phyloP scores from a whole-genome alignment of 2,329 filamentous ascomycete species.

The Diaporthe sp. region DNA sequence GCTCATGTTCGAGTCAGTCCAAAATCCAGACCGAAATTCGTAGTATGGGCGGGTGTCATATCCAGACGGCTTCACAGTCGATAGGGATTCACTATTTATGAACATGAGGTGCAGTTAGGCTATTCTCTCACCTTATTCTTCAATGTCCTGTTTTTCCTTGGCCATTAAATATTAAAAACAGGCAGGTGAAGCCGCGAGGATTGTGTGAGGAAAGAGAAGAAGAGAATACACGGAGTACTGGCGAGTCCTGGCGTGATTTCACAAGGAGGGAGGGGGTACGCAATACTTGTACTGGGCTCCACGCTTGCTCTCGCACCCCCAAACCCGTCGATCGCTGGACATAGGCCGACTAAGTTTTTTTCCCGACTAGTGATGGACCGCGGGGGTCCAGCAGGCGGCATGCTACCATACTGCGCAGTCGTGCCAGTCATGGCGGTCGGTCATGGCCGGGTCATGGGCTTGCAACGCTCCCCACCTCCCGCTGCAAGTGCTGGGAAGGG shows the following conservation, averaged over 20 bases:
- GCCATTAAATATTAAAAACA: neutral
- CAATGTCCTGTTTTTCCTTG: neutral
- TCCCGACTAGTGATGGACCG: constrained; percentile 2
- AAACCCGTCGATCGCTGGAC: neutral
- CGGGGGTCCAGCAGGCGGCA: neutral
- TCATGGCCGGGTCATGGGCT: neutral
- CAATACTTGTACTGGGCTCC: constrained; percentile 8
- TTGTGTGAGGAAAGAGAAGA: neutral
- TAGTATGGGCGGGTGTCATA: neutral
- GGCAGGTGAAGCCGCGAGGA: neutral
- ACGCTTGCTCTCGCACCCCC: neutral
- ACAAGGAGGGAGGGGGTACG: neutral
- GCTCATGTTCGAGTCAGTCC: neutral
- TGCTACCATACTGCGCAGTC: neutral
- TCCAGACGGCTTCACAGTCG: neutral
- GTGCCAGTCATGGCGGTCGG: neutral
- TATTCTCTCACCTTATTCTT: constrained; percentile 25
- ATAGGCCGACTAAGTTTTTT: constrained; percentile 7
- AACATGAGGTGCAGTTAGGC: neutral
- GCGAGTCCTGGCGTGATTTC: neutral
- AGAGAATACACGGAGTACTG: neutral
- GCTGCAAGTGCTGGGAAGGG: constrained; percentile 4
- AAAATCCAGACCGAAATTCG: neutral
- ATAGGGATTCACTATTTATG: neutral
- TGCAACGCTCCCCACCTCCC: constrained; percentile 27